Conservation (phyloP, 2,329 filamentous ascomycete genomes). For the Xylariaceae sp. region DNA sequence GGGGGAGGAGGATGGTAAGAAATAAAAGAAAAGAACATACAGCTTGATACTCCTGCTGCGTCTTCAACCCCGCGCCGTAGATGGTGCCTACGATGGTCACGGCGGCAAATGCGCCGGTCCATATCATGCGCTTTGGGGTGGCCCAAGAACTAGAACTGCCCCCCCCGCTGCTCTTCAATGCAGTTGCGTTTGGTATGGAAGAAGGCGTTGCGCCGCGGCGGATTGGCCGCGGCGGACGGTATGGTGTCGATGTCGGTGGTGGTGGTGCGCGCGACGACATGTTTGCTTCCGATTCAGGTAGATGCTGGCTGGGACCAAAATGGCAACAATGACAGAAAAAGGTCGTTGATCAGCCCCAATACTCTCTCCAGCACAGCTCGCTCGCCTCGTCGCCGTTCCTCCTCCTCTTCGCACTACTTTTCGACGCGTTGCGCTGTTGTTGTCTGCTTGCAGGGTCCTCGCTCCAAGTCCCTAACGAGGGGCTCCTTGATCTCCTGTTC, state of each 20-base stretch:
- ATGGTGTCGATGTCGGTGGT: neutral
- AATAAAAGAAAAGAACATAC: slow-evolving; percentile 38
- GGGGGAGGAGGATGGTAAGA: neutral
- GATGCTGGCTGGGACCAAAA: neutral
- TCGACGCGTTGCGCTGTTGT: neutral
- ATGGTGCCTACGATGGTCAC: slow-evolving; percentile 55
- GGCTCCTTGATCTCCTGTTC: neutral
- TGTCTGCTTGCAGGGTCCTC: slow-evolving; percentile 5
- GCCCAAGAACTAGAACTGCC: slow-evolving; percentile 8
- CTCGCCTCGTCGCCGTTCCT: slow-evolving; percentile 22
- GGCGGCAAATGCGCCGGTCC: slow-evolving; percentile 54
- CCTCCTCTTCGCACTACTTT: neutral
- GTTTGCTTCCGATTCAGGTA: neutral
- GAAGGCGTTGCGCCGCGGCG: slow-evolving; percentile 4
- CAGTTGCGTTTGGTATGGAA: neutral
- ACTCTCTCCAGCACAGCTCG: slow-evolving; percentile 32
- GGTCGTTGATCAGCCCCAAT: slow-evolving; percentile 33
- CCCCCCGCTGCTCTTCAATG: neutral
- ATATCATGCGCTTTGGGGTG: slow-evolving; percentile 37
- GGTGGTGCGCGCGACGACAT: neutral
- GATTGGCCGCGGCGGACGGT: neutral
- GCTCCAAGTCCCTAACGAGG: neutral
- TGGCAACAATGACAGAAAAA: too few species aligned
- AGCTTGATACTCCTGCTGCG: slow-evolving; percentile 54
- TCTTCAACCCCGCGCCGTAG: slow-evolving; percentile 58